A percentile compares a stretch with the other conserved stretches of the same genome.
Evolutionary conservation across 306 rosid genomes (phyloP).

Genomic region (Acacia melanoxylon): DNA sequence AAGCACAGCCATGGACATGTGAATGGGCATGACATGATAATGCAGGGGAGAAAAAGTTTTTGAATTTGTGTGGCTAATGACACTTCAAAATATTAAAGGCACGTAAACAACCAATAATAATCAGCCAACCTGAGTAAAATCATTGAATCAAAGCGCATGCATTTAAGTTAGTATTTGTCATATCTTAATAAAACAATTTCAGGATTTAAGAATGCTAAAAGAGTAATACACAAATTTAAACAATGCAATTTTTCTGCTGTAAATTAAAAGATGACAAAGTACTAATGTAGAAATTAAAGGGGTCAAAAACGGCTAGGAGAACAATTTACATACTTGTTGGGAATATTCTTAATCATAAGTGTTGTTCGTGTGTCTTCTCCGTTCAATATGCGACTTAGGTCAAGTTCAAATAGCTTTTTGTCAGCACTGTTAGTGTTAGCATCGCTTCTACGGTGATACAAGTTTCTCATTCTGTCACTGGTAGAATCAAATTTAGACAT

Average conservation of each 20-base stretch:
- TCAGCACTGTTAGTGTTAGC: slow-evolving; percentile 61
- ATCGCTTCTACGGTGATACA: slow-evolving; percentile 73
- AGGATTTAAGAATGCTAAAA: slow-evolving; percentile 1
- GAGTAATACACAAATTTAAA: background rate
- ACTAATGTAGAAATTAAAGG: slow-evolving; percentile 20
- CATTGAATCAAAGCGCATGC: background rate
- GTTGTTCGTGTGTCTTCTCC: slow-evolving; percentile 83
- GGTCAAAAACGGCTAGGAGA: slow-evolving; percentile 9
- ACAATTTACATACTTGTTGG: slow-evolving; percentile 67
- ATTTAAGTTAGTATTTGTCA: background rate
- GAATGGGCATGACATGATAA: background rate
- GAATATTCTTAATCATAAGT: slow-evolving; percentile 85
- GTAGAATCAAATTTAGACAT: slow-evolving; percentile 68
- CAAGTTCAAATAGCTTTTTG: slow-evolving; percentile 78
- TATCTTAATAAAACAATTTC: background rate
- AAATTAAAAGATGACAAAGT: slow-evolving; percentile 25
- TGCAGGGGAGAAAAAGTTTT: slow-evolving; percentile 13
- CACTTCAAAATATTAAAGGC: background rate
- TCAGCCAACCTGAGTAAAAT: background rate
- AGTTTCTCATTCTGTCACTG: slow-evolving; percentile 71
- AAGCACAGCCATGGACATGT: slow-evolving; percentile 4
- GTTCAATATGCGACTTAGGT: slow-evolving; percentile 59
- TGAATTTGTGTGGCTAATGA: slow-evolving; percentile 19
- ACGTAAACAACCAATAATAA: slow-evolving; percentile 4
- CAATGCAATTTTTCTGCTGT: background rate